Evolutionary conservation across 106 monocot species (phyloP).

Genomic region (Acorus gramineus): DNA sequence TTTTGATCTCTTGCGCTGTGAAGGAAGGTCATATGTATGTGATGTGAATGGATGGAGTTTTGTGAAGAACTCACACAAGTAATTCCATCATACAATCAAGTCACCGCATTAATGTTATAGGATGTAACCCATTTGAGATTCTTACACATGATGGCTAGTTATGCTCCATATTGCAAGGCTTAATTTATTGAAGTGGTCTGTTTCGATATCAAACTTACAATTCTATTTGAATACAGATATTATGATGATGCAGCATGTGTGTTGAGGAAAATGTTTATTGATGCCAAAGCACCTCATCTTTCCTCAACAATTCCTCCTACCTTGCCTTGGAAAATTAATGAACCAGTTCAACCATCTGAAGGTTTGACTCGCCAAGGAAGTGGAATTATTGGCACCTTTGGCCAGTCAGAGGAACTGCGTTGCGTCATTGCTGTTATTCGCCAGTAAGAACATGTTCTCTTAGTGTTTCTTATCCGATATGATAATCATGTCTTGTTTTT

Average conservation of each 20-base stretch:
- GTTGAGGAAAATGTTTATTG: constrained; percentile 90
- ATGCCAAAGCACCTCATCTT: constrained; percentile 98
- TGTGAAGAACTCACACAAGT: constrained; percentile 99
- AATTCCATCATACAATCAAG: constrained; percentile 7
- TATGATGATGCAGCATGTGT: constrained; percentile 99
- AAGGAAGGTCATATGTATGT: constrained; percentile 97
- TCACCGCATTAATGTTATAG: too few species aligned
- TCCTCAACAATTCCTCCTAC: constrained; percentile 83
- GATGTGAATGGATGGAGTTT: constrained; percentile 99
- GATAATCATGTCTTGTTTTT: constrained; percentile 7
- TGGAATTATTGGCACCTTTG: constrained; percentile 88
- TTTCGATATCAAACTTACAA: not conserved
- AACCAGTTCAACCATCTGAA: constrained; percentile 61
- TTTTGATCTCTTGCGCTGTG: constrained; percentile 91
- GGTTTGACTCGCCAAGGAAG: constrained; percentile 86
- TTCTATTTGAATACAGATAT: constrained; percentile 42
- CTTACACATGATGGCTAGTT: too few species aligned
- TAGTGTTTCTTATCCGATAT: not conserved
- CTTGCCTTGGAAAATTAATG: constrained; percentile 93
- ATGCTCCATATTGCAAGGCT: not conserved
- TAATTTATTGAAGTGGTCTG: not conserved
- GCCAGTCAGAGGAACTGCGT: constrained; percentile 91
- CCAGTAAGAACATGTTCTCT: constrained; percentile 44
- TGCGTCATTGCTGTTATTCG: constrained; percentile 96
- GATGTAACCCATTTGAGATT: too few species aligned